Evolutionary conservation across 176 grass and related monocot species (phyloP).

Genomic region (Rhynchospora breviuscula): DNA sequence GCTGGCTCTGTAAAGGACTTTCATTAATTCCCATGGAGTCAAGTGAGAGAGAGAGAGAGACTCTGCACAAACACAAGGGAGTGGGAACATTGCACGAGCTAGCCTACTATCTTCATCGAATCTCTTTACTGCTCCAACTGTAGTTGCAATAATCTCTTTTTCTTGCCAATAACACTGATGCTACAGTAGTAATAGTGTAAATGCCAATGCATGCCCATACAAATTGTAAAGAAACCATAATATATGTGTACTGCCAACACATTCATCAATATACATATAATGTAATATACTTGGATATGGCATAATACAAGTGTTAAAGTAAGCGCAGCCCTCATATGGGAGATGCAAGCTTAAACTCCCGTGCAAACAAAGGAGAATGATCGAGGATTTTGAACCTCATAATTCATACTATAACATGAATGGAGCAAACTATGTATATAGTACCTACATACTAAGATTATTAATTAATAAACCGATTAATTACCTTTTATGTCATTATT

Average conservation of each 20-base stretch:
- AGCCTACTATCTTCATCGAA: neutral
- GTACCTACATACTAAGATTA: neutral
- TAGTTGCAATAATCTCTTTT: neutral
- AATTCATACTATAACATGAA: neutral
- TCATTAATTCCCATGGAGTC: neutral
- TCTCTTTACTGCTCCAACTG: slow-evolving; percentile 5
- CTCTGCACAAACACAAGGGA: neutral
- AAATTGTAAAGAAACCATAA: too few species aligned
- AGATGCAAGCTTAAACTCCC: neutral
- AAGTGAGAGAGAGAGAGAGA: neutral
- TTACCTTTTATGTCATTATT: neutral
- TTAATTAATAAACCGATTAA: neutral
- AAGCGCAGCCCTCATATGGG: neutral
- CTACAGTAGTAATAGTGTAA: neutral
- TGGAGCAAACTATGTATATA: neutral
- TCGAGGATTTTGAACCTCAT: neutral
- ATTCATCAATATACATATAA: neutral
- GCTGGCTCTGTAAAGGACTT: neutral
- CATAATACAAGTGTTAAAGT: neutral
- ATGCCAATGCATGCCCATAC: too few species aligned
- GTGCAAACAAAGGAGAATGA: neutral
- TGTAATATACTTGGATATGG: too few species aligned
- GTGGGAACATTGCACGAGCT: neutral
- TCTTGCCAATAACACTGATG: neutral
- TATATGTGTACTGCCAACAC: too few species aligned